phyloP scores from a whole-genome alignment of 2,329 filamentous ascomycete genomes.

The Cryphonectria nitschkei region DNA sequence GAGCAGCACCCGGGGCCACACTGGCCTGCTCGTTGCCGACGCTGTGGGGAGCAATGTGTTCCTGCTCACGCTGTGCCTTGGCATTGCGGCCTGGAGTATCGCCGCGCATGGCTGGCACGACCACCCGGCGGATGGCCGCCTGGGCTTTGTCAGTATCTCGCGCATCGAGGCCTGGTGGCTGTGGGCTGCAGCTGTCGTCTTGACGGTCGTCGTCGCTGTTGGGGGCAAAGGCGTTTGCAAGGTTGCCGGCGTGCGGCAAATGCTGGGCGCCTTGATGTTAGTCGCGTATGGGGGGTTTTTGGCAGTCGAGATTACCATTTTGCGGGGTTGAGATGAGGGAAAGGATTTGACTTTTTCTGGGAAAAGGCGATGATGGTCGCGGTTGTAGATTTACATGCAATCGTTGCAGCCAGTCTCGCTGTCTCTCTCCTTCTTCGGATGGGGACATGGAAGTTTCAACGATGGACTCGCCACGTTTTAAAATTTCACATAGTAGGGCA shows the following conservation, averaged over 20 bases:
- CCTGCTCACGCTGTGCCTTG: constrained; percentile 53
- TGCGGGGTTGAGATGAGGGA: constrained; percentile 17
- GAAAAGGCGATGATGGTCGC: not conserved
- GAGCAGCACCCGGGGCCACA: constrained; percentile 49
- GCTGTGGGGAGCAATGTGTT: constrained; percentile 60
- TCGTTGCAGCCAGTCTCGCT: not conserved
- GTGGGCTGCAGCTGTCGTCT: constrained; percentile 21
- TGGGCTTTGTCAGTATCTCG: constrained; percentile 20
- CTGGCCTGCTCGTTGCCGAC: constrained; percentile 55
- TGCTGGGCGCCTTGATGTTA: constrained; percentile 26
- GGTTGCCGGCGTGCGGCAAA: constrained; percentile 24
- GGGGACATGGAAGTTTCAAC: not conserved
- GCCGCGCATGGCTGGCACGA: constrained; percentile 27
- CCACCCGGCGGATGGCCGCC: constrained; percentile 20
- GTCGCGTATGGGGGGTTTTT: constrained; percentile 26
- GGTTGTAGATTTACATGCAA: not conserved
- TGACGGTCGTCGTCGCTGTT: constrained; percentile 18
- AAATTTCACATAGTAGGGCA: not conserved
- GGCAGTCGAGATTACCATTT: constrained; percentile 24
- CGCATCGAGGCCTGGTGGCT: constrained; percentile 29
- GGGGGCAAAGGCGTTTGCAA: constrained; percentile 22
- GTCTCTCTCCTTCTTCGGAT: not conserved
- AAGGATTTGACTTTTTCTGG: not conserved
- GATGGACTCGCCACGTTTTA: not conserved
- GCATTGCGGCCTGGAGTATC: constrained; percentile 35